Conservation (phyloP, 2,329 filamentous ascomycete genomes). For the Stagonosporopsis rhizophila region DNA sequence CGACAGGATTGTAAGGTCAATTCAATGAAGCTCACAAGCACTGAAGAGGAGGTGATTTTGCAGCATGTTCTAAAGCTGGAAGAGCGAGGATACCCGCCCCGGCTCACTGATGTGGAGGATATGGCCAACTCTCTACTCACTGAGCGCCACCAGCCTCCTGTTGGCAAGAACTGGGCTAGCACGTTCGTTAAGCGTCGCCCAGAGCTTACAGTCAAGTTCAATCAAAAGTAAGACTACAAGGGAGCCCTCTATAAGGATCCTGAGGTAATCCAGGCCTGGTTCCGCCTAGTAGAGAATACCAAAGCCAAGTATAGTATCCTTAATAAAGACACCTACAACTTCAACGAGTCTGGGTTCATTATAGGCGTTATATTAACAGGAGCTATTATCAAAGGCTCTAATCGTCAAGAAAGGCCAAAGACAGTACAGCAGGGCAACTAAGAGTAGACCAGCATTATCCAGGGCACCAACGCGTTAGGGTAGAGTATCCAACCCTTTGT, state of each 20-base stretch:
- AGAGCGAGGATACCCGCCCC: not conserved
- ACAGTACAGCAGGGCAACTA: too few relatives aligned
- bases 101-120: not conserved
- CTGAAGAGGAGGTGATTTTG: not conserved
- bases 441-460: too few relatives aligned
- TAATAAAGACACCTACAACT: too few relatives aligned
- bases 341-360: too few relatives aligned
- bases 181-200: slow-evolving; percentile 16
- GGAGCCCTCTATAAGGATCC: slow-evolving; percentile 7
- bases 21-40: not conserved
- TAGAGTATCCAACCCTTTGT: too few relatives aligned
- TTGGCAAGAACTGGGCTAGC: slow-evolving; percentile 20
- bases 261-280: slow-evolving; percentile 15
- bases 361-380: too few relatives aligned
- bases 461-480: too few relatives aligned
- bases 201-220: slow-evolving; percentile 23
- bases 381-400: too few relatives aligned
- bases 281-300: not conserved
- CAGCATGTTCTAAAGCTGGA: not conserved
- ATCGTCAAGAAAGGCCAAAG: too few relatives aligned
- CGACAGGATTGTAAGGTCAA: not conserved
- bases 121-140: slow-evolving; percentile 20
- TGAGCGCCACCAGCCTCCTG: slow-evolving; percentile 1
- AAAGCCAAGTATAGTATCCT: not conserved
- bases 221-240: slow-evolving; percentile 14